Conservation (phyloP, 306 rosid species). For the barrel medic (Medicago truncatula) region DNA sequence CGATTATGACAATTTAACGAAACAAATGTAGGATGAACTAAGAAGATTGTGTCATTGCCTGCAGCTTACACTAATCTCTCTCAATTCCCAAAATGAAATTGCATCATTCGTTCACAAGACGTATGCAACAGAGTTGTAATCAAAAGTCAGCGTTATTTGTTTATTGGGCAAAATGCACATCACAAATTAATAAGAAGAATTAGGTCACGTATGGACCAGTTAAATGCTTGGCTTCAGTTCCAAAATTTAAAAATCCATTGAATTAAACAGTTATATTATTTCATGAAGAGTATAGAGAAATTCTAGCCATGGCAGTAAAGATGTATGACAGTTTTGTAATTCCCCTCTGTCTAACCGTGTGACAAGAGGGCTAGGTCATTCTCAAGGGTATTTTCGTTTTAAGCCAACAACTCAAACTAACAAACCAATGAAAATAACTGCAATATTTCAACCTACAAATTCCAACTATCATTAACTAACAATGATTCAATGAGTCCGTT, state of each 20-base stretch:
- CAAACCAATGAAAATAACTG: too few species aligned
- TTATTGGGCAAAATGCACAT: neutral
- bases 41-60: slow-evolving; percentile 72
- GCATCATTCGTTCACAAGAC: slow-evolving; percentile 23
- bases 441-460: too few species aligned
- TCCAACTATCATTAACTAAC: too few species aligned
- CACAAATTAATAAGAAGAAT: neutral
- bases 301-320: neutral
- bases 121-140: slow-evolving; percentile 9
- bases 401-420: too few species aligned
- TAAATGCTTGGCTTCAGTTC: neutral
- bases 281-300: neutral
- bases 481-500: too few species aligned
- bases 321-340: neutral
- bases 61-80: slow-evolving; percentile 71
- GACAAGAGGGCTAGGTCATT: too few species aligned
- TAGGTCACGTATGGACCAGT: neutral
- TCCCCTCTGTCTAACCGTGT: too few species aligned
- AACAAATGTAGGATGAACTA: slow-evolving; percentile 66
- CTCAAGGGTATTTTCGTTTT: too few species aligned
- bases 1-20: slow-evolving; percentile 78
- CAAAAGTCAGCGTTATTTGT: neutral
- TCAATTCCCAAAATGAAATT: slow-evolving; percentile 32
- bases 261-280: neutral
- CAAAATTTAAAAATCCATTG: neutral